Conservation (phyloP, 2,329 filamentous ascomycete species). For the Fusarium irregulare region DNA sequence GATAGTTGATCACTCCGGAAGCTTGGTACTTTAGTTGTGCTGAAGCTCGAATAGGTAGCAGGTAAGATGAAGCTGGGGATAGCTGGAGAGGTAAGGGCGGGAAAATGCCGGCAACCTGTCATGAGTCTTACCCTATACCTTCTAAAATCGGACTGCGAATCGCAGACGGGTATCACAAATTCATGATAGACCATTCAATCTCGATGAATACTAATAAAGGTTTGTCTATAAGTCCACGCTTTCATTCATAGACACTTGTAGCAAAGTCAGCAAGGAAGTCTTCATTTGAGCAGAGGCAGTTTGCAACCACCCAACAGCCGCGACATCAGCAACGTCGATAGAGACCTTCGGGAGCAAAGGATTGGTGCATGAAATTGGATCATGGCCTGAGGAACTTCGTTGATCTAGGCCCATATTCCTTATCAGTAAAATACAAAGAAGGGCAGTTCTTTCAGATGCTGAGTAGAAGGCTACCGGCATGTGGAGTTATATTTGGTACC, state of each 20-base stretch:
- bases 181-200: neutral
- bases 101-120: slow-evolving; percentile 24
- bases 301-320: neutral
- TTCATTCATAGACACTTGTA: neutral
- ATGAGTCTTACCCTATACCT: slow-evolving; percentile 18
- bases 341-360: neutral
- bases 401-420: neutral
- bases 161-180: neutral
- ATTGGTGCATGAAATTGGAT: neutral
- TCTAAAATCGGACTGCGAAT: too few species aligned
- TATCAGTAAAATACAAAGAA: neutral
- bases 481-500: neutral
- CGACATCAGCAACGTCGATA: too few species aligned
- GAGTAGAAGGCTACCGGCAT: neutral
- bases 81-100: slow-evolving; percentile 1
- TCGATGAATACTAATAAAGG: neutral
- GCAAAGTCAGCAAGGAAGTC: neutral
- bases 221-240: neutral
- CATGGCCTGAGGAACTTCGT: neutral
- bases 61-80: neutral
- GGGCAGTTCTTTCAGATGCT: neutral
- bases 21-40: slow-evolving; percentile 1
- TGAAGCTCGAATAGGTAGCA: neutral
- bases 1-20: slow-evolving; percentile 32
- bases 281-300: neutral